Conservation (phyloP, 2,329 filamentous ascomycete genomes). For the Sordariomycetes sp. region DNA sequence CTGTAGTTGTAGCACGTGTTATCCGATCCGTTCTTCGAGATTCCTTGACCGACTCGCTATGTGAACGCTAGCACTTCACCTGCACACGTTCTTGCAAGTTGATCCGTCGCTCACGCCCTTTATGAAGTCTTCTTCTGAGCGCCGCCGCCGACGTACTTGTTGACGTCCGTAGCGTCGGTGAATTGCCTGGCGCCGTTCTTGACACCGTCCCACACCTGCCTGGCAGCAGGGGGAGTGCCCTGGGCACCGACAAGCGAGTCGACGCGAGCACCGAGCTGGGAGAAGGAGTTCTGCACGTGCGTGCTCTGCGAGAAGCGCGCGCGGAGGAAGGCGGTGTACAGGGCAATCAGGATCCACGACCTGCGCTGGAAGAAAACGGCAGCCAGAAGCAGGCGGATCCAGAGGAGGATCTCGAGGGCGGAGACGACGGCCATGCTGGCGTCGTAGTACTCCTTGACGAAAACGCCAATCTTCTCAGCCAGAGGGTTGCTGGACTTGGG, state of each 20-base stretch:
- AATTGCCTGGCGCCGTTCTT: constrained; percentile 68
- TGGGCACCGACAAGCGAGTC: constrained; percentile 80
- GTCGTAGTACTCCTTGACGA: constrained; percentile 98
- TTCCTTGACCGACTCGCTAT: too few relatives aligned
- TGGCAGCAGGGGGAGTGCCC: constrained; percentile 70
- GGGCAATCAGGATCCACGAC: constrained; percentile 75
- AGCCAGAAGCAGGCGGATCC: constrained; percentile 72
- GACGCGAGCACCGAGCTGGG: constrained; percentile 61
- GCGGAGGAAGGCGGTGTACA: constrained; percentile 91
- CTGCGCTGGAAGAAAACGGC: constrained; percentile 82
- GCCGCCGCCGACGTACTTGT: constrained; percentile 57
- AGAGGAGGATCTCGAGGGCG: constrained; percentile 76
- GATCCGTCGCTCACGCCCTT: constrained; percentile 5
- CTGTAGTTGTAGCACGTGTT: too few relatives aligned
- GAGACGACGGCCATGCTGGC: constrained; percentile 90
- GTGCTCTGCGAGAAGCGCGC: constrained; percentile 82
- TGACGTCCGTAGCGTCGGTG: constrained; percentile 70
- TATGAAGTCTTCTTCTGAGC: constrained; percentile 39
- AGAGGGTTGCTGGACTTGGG: constrained; percentile 44
- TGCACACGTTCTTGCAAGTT: background rate
- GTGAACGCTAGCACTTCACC: background rate
- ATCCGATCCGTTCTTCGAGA: too few relatives aligned
- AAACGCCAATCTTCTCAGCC: constrained; percentile 77
- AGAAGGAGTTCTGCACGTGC: constrained; percentile 81
- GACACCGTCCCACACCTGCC: constrained; percentile 70